These are phyloP conservation scores for Bjerkandera adusta DNA, from an alignment of 1,284 basidiomycete species.

Conservation along the genomic window DNA sequence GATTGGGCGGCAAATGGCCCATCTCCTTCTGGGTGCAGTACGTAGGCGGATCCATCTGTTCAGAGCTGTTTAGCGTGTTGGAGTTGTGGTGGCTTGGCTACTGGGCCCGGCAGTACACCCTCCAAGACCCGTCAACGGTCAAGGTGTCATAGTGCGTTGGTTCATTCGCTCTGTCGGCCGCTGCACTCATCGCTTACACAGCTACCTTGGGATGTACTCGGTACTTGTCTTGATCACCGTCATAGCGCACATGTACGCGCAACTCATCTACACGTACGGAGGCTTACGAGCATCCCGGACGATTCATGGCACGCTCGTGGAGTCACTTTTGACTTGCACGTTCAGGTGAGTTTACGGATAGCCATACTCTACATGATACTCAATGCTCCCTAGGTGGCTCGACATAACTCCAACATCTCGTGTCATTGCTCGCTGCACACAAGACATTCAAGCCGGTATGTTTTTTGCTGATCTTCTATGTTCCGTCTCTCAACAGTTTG, in stretches of 20 bases:
- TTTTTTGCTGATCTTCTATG: background rate
- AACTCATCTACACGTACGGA: conserved; percentile 36
- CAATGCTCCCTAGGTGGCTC: conserved; percentile 37
- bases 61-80: conserved; percentile 3
- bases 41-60: background rate
- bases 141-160: conserved; percentile 16
- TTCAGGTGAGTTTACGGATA: conserved; percentile 34
- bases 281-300: conserved; percentile 47
- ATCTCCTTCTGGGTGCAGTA: conserved; percentile 5
- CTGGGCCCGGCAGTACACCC: conserved; percentile 9
- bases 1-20: conserved; percentile 9
- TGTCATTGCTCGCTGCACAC: conserved; percentile 56
- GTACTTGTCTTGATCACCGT: conserved; percentile 31
- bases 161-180: background rate
- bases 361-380: background rate
- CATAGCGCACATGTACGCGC: conserved; percentile 24
- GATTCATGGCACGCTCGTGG: conserved; percentile 55
- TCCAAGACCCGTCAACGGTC: conserved; percentile 27
- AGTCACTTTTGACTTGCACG: conserved; percentile 54
- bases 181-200: conserved; percentile 8
- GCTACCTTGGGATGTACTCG: conserved; percentile 44
- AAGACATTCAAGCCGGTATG: conserved; percentile 47
- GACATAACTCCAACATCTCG: conserved; percentile 57
- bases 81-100: conserved; percentile 12
- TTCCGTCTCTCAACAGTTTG: background rate